Evolutionary conservation across 73 alveolate species (phyloP).

Genomic region (Paramecium sexaurelia): DNA sequence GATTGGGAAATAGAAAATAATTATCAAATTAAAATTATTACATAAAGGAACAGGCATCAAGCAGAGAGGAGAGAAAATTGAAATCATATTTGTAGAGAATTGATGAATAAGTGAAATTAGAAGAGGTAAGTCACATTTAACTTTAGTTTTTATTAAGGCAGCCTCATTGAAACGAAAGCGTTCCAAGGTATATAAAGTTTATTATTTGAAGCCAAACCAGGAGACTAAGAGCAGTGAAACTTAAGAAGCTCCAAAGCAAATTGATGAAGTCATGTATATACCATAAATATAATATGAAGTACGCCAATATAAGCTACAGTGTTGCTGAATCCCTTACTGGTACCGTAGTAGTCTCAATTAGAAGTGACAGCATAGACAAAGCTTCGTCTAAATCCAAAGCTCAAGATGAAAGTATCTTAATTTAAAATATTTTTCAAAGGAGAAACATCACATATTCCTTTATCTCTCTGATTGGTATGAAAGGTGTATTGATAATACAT

Average conservation of each 20-base stretch:
- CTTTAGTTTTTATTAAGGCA: conserved; percentile 50
- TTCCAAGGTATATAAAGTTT: conserved; percentile 8
- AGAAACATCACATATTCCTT: conserved; percentile 52
- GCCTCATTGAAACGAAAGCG: conserved; percentile 50
- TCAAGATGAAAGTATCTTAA: conserved; percentile 51
- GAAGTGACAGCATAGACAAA: neutral
- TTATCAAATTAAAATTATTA: neutral
- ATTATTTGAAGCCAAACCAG: conserved; percentile 27
- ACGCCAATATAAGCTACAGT: conserved; percentile 26
- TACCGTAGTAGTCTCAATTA: neutral
- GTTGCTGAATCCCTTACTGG: neutral
- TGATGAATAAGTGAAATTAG: conserved; percentile 9
- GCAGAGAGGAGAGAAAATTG: conserved; percentile 47
- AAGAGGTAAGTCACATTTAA: conserved; percentile 54
- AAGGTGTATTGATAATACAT: neutral
- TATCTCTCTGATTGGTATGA: conserved; percentile 43
- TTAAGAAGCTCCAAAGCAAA: neutral
- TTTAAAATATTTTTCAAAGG: conserved; percentile 42
- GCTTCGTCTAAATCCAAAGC: conserved; percentile 28
- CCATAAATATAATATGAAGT: conserved; percentile 1
- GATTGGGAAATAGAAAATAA: conserved; percentile 26
- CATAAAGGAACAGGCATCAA: conserved; percentile 35
- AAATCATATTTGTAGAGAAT: neutral
- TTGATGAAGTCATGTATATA: conserved; percentile 28
- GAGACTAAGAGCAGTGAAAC: conserved; percentile 17